Conservation (phyloP, 2,329 filamentous ascomycete genomes). For the Paecilomyces sp. region DNA sequence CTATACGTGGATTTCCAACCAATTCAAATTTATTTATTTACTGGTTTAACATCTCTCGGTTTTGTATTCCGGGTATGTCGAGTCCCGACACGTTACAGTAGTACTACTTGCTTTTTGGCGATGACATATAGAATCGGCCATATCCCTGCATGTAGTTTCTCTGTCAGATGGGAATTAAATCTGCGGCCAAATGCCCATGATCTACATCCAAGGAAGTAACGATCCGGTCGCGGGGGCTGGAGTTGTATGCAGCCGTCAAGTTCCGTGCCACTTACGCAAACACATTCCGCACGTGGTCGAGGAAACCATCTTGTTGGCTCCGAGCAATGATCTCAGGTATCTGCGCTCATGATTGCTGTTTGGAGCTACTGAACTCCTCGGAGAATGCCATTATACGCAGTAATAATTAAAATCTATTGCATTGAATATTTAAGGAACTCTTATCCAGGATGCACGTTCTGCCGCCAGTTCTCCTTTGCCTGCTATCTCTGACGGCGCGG, state of each 20-base stretch:
- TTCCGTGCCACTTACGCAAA: neutral
- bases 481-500: constrained; percentile 15
- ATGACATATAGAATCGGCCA: too few species aligned
- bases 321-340: neutral
- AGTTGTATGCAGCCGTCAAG: too few species aligned
- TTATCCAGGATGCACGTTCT: neutral
- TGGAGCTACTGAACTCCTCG: neutral
- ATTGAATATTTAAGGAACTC: neutral
- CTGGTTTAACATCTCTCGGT: neutral
- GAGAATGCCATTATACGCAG: too few species aligned
- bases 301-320: neutral
- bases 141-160: neutral
- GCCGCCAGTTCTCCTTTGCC: neutral
- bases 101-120: too few species aligned
- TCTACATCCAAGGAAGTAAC: too few species aligned
- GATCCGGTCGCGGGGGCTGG: too few species aligned
- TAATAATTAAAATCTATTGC: too few species aligned
- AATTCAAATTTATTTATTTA: neutral
- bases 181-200: too few species aligned
- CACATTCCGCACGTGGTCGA: neutral
- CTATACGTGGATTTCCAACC: neutral
- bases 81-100: too few species aligned
- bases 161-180: neutral
- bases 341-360: neutral
- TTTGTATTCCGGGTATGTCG: neutral